phyloP scores from a whole-genome alignment of 1,284 basidiomycete genomes.

The Xerocomus minutiporus region DNA sequence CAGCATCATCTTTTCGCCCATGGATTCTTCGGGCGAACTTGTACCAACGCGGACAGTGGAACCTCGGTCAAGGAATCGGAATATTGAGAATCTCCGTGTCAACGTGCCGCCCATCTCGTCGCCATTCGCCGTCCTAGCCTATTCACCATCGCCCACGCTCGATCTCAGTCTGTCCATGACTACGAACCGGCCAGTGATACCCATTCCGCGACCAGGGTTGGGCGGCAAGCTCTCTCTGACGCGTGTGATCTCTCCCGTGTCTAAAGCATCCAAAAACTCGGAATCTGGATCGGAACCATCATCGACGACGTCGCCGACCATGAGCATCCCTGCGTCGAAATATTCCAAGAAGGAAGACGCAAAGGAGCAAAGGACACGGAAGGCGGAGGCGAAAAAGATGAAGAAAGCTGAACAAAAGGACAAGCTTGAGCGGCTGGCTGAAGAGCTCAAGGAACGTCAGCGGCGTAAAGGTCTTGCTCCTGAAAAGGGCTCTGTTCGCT shows the following conservation, averaged over 20 bases:
- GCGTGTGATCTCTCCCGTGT: conserved; percentile 25
- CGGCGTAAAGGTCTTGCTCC: conserved; percentile 26
- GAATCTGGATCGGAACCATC: conserved; percentile 9
- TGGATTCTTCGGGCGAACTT: conserved; percentile 4
- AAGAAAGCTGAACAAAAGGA: conserved; percentile 44
- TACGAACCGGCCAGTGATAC: conserved; percentile 1
- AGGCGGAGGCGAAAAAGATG: conserved; percentile 42
- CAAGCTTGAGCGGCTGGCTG: conserved; percentile 40
- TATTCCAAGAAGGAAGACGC: conserved; percentile 17
- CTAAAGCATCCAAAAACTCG: conserved; percentile 13
- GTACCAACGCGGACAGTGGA: conserved; percentile 3
- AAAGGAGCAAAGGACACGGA: conserved; percentile 35
- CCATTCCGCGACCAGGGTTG: conserved; percentile 11
- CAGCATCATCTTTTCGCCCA: conserved; percentile 26
- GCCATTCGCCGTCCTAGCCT: conserved; percentile 16
- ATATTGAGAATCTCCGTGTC: conserved; percentile 30
- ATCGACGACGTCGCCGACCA: conserved; percentile 18
- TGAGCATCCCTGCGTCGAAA: conserved; percentile 9
- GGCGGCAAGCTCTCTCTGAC: conserved; percentile 25
- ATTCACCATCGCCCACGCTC: conserved; percentile 16
- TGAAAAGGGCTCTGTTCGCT: conserved; percentile 32
- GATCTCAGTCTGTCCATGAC: conserved; percentile 7
- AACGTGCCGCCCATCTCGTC: conserved; percentile 22
- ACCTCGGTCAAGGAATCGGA: conserved; percentile 26
- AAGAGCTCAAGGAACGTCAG: conserved; percentile 37